These are phyloP conservation scores for Funneliformis caledonium DNA, from an alignment of 371 early-diverging fungal species.

Conservation along the genomic window DNA sequence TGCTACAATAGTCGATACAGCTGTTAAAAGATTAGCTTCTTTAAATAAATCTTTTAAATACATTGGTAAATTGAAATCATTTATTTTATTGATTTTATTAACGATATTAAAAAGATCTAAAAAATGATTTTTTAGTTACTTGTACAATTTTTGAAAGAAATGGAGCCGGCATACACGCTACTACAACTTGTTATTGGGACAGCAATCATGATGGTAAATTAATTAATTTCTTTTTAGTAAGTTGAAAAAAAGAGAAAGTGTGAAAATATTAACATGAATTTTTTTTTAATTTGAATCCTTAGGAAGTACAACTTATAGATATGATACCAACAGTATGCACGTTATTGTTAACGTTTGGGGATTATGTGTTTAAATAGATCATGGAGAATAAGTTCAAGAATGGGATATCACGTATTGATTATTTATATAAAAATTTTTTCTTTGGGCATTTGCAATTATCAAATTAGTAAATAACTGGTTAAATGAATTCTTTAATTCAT, in stretches of 20 bases:
- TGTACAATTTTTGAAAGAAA: conserved; percentile 39
- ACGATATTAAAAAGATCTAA: no score
- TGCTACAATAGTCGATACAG: conserved; percentile 2
- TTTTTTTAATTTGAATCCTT: background rate
- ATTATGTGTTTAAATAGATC: conserved; percentile 22
- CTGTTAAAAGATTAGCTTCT: background rate
- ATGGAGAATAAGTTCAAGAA: no score
- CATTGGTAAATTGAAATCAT: conserved; percentile 29
- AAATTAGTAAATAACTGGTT: no score
- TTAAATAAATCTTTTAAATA: conserved; percentile 37
- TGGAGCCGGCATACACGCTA: conserved; percentile 36
- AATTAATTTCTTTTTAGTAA: background rate
- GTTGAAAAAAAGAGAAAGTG: background rate
- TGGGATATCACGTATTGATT: no score
- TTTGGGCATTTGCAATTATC: no score
- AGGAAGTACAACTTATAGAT: conserved; percentile 31
- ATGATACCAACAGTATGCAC: conserved; percentile 36
- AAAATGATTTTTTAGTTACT: conserved; percentile 16
- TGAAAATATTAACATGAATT: background rate
- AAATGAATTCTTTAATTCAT: no score
- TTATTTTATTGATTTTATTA: background rate
- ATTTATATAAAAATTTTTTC: no score
- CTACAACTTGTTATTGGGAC: conserved; percentile 40
- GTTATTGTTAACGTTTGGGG: conserved; percentile 38
- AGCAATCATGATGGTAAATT: conserved; percentile 24